phyloP scores from a whole-genome alignment of 768 basidiomycete species.

The Boletus reticuloceps region DNA sequence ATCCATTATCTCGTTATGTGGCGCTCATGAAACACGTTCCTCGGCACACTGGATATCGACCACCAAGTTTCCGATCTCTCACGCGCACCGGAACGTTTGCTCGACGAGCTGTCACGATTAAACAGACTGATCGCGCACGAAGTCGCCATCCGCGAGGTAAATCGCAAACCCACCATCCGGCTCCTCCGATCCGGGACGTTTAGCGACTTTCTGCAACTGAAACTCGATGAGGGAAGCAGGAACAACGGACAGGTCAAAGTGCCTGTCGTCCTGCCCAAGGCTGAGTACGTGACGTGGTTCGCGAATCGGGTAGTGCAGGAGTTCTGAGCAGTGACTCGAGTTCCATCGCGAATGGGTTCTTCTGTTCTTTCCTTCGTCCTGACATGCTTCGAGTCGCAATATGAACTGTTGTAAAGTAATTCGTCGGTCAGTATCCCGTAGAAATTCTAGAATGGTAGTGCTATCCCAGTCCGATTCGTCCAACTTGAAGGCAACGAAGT shows the following conservation, averaged over 20 bases:
- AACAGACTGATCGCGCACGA: no score
- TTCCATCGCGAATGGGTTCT: not conserved
- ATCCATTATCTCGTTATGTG: not conserved
- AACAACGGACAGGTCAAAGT: conserved; percentile 20
- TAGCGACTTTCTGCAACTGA: conserved; percentile 17
- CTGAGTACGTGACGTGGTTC: conserved; percentile 11
- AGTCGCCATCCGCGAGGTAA: no score
- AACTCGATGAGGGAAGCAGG: conserved; percentile 5
- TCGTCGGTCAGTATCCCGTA: no score
- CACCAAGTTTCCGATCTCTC: conserved; percentile 1
- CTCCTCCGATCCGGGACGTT: conserved; percentile 23
- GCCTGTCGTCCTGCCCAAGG: conserved; percentile 19
- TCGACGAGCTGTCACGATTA: conserved; percentile 5
- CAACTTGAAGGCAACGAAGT: no score
- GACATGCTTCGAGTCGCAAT: no score
- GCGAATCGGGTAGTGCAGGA: conserved; percentile 13
- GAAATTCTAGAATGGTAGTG: no score
- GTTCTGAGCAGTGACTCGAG: not conserved
- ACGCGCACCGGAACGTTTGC: not conserved
- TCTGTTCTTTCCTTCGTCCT: no score
- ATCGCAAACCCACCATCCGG: conserved; percentile 18
- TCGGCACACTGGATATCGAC: no score
- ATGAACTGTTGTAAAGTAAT: no score
- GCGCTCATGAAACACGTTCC: not conserved
- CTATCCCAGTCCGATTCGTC: no score